phyloP scores from a whole-genome alignment of 1,139 yeast genomes.

The Meyerozyma guilliermondii region DNA sequence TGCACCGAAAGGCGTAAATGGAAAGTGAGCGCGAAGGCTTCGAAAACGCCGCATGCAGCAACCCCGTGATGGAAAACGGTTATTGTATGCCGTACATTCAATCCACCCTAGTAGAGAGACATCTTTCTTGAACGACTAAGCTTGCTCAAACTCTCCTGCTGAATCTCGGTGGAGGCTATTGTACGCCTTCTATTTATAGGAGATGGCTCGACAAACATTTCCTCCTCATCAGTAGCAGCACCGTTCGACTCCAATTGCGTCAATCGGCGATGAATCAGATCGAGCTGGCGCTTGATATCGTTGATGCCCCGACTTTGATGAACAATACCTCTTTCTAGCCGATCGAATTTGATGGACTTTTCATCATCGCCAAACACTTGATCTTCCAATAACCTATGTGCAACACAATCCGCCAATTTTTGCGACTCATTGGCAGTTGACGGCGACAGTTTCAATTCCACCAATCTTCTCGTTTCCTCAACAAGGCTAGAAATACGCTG shows the following conservation, averaged over 20 bases:
- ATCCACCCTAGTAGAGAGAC: background rate
- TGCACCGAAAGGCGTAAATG: background rate
- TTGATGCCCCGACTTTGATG: background rate
- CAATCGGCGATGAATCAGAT: background rate
- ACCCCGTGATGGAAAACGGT: background rate
- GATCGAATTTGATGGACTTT: background rate
- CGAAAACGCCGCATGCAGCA: slow-evolving; percentile 1
- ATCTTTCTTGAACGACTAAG: background rate
- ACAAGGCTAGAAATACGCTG: background rate
- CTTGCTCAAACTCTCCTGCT: background rate
- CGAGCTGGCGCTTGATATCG: background rate
- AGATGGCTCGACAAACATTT: background rate
- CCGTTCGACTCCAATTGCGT: background rate
- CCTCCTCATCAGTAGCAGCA: background rate
- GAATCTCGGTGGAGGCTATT: background rate
- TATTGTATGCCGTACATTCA: background rate
- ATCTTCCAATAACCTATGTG: background rate
- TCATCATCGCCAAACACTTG: background rate
- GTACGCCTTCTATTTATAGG: background rate
- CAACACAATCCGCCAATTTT: background rate
- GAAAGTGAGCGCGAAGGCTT: slow-evolving; percentile 1
- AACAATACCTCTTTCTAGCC: background rate
- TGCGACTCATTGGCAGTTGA: background rate
- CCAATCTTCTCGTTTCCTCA: background rate
- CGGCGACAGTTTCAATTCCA: background rate